Conservation (phyloP, 441 rosid species). For the Pelargonium fulgidum region DNA sequence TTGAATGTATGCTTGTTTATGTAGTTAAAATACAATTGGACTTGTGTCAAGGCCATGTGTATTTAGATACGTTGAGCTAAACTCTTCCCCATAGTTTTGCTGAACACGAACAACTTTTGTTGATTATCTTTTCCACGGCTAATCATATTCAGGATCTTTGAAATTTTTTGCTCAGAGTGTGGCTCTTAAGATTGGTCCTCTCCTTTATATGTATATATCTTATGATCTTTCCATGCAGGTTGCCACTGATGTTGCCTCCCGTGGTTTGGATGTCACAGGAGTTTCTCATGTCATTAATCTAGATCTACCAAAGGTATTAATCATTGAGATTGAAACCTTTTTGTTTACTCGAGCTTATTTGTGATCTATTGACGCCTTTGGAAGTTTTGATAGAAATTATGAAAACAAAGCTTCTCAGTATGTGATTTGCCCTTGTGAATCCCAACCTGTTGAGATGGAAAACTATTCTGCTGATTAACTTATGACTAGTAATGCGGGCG, state of each 20-base stretch:
- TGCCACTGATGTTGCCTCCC: slow-evolving; percentile 41
- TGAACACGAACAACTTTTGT: too few relatives aligned
- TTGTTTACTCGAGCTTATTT: neutral
- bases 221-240: slow-evolving; percentile 21
- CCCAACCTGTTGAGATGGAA: slow-evolving; percentile 1
- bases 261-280: slow-evolving; percentile 40
- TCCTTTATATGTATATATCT: neutral
- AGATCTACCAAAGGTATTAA: slow-evolving; percentile 40
- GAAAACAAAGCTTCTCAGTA: slow-evolving; percentile 3
- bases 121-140: too few relatives aligned
- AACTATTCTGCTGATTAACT: neutral
- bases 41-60: too few relatives aligned
- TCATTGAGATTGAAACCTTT: slow-evolving; percentile 12
- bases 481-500: too few relatives aligned
- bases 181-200: neutral
- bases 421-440: neutral
- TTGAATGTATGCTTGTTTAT: too few relatives aligned
- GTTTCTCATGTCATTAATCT: slow-evolving; percentile 39
- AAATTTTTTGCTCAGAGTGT: neutral
- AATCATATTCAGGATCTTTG: too few relatives aligned
- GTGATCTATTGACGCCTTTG: neutral
- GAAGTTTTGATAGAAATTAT: neutral
- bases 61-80: too few relatives aligned
- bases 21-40: too few relatives aligned
- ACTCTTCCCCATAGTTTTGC: too few relatives aligned